Base-by-base conservation (phyloP, 768 basidiomycete genomes). In the Panaeolus papilionaceus region DNA sequence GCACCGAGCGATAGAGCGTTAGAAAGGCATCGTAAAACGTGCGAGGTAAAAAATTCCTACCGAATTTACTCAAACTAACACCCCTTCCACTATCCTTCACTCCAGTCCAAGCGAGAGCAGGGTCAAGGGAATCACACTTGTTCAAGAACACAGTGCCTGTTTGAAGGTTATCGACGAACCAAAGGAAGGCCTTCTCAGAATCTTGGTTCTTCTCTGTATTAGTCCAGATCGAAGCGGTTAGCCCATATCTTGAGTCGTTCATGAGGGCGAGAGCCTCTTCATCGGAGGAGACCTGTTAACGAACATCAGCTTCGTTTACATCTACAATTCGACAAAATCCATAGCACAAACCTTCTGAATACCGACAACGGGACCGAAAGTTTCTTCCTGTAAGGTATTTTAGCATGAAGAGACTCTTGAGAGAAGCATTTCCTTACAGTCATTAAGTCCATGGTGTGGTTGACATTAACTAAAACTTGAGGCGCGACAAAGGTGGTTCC, bases 141-240 rank as follows among this genome's bases (percentile, higher is more conserved):
- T 99, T 99, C 74, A 97, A 77, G 78, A 94, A 99, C 6, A 99
- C 95, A 0, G 96, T 99, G 3, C 98, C 98, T 0, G 92, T 89
- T 66, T 96, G 89, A 38, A 99, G 77, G 69, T 88, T 85, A 62
- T 92, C 89, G 7, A 84, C 88, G 28, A 97, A 80, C 61, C 76
- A 78, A 66, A 90, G 72, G 80, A 98, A 98, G 0, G 86, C 89
- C 2, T 78, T 73, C 69, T 92, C 85, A 0, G 92, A 93, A n/a
- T 85, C 85, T 0, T 83, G 77, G 66, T 89, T 85, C 3, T 79
- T 79, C 37, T 85, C 83, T 0, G 83, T 86, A 71, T 93, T 86
- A 1, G 98, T 98, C 98, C 97, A 99, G 38, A 99, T 77, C 18
- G 95, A 96, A 4, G 94, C 95, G 1, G 97, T 99, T 23, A 99